phyloP scores from a whole-genome alignment of 306 rosid species.

The Dalbergia cultrata region DNA sequence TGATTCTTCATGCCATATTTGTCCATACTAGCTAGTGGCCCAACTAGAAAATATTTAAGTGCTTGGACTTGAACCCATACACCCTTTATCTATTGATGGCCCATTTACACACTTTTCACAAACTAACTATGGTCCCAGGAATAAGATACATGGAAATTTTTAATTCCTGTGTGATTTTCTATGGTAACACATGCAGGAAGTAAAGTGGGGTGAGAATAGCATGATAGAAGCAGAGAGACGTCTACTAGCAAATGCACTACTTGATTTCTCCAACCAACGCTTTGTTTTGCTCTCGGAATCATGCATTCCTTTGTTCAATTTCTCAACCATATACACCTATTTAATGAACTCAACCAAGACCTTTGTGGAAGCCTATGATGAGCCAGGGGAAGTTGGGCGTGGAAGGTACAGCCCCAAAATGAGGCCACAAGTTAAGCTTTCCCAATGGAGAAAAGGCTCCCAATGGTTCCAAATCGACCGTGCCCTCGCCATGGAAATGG shows the following conservation, averaged over 20 bases:
- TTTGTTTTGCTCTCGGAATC: constrained; percentile 86
- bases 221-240: constrained; percentile 86
- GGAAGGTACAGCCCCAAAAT: constrained; percentile 68
- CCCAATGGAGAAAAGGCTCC: constrained; percentile 90
- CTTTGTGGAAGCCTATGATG: constrained; percentile 72
- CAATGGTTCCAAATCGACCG: constrained; percentile 95
- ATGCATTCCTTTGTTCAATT: constrained; percentile 90
- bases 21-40: neutral
- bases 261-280: constrained; percentile 73
- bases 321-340: constrained; percentile 67
- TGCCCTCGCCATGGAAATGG: constrained; percentile 53
- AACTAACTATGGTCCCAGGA: neutral
- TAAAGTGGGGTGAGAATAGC: constrained; percentile 80
- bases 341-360: constrained; percentile 58
- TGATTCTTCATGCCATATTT: neutral
- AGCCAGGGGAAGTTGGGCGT: constrained; percentile 61
- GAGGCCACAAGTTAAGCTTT: constrained; percentile 58
- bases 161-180: neutral
- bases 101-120: neutral
- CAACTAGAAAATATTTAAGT: neutral
- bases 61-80: neutral
- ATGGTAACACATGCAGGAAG: constrained; percentile 58
- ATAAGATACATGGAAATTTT: neutral
- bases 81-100: neutral
- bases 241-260: constrained; percentile 74